Evolutionary conservation across 1,139 yeast genomes (phyloP), one percentile per base, ranked within the genome.

Genomic region (Yamadazyma triangularis): DNA sequence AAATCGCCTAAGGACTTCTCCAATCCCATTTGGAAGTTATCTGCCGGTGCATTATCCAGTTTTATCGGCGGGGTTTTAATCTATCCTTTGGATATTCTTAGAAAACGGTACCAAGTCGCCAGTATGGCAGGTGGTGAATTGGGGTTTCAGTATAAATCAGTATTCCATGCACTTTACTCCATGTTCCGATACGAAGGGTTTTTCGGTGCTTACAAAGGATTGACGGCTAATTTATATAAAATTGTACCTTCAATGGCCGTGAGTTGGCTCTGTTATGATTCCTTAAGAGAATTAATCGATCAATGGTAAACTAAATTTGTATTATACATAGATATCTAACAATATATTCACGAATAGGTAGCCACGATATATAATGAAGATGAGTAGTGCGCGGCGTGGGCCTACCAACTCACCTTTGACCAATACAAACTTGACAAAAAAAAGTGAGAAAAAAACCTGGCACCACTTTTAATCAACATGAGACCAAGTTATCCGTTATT

Each of bases 211-310:
- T 89, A 87, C 63, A 85, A 82, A 51, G 97, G 97, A 0, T 70
- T 89, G 49, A 73, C 83, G 3, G 95, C 96, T 2, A 89, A 89
- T 51, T 66, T 89, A 51, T 80, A 87, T 60, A 89, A 89, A 54
- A 93, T 89, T 3, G 85, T 87, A 24, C 96, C 96, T 0, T 80
- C 93, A 7, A 89, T 89, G 91, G 97, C 97, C 2, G 88, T 89
- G 13, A 84, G 89, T 39, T 91, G 96, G 96, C 64, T 85, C 36
- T 77, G 85, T 39, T 89, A 84, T 56, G 97, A 89, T 52, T 56
- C 76, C 25, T 64, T 83, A 15, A 72, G 71, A 47, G 79, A 56
- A 11, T 39, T 47, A 20, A 56, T 68, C 13, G 52, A 51, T 7
- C 31, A 35, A 14, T 64, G 72, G 72, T 66, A 12, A 23, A 19